phyloP scores from a whole-genome alignment of 2,329 filamentous ascomycete species.

The Colletotrichum nymphaeae region DNA sequence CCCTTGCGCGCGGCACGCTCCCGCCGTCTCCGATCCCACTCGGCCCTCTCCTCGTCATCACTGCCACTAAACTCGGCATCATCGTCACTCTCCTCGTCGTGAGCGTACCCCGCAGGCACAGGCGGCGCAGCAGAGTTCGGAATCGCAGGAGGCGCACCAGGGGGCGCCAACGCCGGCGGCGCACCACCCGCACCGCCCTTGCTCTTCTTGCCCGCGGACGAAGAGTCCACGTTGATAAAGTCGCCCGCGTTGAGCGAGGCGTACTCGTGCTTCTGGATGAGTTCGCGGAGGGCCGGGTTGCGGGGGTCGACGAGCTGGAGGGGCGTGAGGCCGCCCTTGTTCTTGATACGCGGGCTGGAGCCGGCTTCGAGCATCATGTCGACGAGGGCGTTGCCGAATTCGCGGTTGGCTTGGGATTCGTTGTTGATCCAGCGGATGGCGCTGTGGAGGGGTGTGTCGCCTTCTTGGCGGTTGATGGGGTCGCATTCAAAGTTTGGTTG shows the following conservation, averaged over 20 bases:
- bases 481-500: slow-evolving; percentile 89
- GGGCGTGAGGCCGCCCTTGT: slow-evolving; percentile 79
- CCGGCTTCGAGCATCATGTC: slow-evolving; percentile 88
- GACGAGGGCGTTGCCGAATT: slow-evolving; percentile 74
- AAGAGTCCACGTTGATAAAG: slow-evolving; percentile 56
- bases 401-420: slow-evolving; percentile 71
- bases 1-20: slow-evolving; percentile 48
- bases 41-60: slow-evolving; percentile 72
- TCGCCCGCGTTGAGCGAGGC: slow-evolving; percentile 68
- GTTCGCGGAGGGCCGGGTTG: slow-evolving; percentile 69
- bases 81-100: slow-evolving; percentile 52
- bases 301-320: slow-evolving; percentile 79
- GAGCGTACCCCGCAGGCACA: slow-evolving; percentile 37
- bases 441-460: slow-evolving; percentile 83
- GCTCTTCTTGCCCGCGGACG: slow-evolving; percentile 17
- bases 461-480: slow-evolving; percentile 75
- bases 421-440: slow-evolving; percentile 82
- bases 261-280: slow-evolving; percentile 80
- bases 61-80: slow-evolving; percentile 73
- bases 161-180: background rate
- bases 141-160: slow-evolving; percentile 23
- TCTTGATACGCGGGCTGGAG: slow-evolving; percentile 66
- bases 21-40: slow-evolving; percentile 66
- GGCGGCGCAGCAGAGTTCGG: slow-evolving; percentile 32
- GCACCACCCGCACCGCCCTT: background rate